Base-by-base conservation (phyloP, 176 grass and related monocot genomes). In the Triticum dicoccoides region DNA sequence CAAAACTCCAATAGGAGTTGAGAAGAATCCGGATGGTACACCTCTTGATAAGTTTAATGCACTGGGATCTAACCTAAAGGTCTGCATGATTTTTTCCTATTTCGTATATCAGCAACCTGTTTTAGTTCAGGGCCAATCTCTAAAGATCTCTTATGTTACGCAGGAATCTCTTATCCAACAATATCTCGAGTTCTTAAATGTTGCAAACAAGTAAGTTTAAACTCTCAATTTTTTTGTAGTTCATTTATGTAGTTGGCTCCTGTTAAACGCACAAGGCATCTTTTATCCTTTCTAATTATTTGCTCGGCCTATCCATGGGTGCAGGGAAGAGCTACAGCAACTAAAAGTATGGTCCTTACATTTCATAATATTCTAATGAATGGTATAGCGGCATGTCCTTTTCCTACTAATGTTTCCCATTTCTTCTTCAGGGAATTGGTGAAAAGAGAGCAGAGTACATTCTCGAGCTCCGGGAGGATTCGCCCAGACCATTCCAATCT, bases 371-470 rank as follows among this genome's bases (percentile, higher is more conserved):
- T 87, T 83, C 69, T 30, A 13, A 72, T 77, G 23, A 29, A 38
- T 84, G 37, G 13, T 67, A 78, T 45, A 79, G 33, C 42, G 33
- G 12, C n/a, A 37, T 68, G 79, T 86, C 83, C 30, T 71, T 87
- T 76, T 83, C 25, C 51, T 4, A 84, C 56, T 65, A 49, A 81
- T 58, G 73, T 71, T 71, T 35, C 63, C 15, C 21, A 34, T 42
- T 85, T 77, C 5, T 85, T 75, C 61, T 35, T 64, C 86, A 99
- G 97, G 97, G 97, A 62, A 99, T 99, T 79, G 97, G 97, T 5
- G 68, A 79, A 44, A 99, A 80, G 85, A 92, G 97, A 82, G 94
- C 97, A 62, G 90, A 96, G 17, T 99, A 99, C 69, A 93, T 99
- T 78, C 80, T 99, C 27, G 97, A 96, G 77, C 81, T 96, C 21